Evolutionary conservation across 768 basidiomycete species (phyloP).

Genomic region (Mycena indigotica): DNA sequence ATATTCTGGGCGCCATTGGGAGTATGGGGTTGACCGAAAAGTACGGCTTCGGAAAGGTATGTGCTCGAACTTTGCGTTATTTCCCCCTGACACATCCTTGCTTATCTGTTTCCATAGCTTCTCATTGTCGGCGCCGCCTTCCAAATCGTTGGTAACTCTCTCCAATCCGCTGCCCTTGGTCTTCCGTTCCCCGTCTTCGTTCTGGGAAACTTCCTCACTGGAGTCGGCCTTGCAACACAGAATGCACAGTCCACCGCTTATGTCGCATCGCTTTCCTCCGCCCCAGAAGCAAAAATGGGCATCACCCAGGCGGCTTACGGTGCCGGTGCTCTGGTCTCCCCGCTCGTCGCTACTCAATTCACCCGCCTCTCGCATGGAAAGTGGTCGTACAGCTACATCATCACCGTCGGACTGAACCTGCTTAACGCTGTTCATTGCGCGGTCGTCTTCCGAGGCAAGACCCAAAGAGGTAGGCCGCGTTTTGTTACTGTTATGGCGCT

Average conservation of each 20-base stretch:
- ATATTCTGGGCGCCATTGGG: background rate
- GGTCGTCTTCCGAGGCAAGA: background rate
- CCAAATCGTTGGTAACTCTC: background rate
- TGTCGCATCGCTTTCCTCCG: background rate
- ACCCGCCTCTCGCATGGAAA: background rate
- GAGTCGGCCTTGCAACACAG: background rate
- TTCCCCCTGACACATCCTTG: background rate
- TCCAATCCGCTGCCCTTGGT: background rate
- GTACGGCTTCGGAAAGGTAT: background rate
- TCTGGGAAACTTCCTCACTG: constrained; percentile 1
- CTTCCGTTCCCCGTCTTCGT: background rate
- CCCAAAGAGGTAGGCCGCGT: background rate
- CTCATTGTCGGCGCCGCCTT: background rate
- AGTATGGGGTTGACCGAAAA: background rate
- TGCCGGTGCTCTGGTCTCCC: background rate
- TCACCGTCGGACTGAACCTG: background rate
- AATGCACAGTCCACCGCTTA: background rate
- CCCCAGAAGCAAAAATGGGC: background rate
- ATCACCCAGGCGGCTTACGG: background rate
- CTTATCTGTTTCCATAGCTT: background rate
- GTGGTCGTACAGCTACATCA: background rate
- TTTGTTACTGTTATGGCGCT: background rate
- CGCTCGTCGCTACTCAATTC: background rate
- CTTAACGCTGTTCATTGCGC: background rate
- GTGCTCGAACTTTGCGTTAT: background rate